These are phyloP conservation scores for Pichia sp. DNA, from an alignment of 1,139 yeast species.

Conservation along the genomic window DNA sequence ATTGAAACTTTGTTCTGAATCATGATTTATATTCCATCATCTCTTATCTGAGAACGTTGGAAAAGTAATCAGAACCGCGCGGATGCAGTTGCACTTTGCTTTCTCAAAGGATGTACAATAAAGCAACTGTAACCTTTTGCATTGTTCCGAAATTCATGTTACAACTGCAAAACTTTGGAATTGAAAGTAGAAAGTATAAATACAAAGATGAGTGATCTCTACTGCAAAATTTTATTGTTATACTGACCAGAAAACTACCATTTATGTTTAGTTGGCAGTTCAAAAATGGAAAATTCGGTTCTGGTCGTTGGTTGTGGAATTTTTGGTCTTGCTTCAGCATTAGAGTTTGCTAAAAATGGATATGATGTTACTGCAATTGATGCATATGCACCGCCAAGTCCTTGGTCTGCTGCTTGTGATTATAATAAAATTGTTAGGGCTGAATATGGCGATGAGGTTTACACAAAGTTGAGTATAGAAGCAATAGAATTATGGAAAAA, in stretches of 20 bases:
- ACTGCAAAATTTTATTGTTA: too few relatives aligned
- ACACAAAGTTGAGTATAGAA: conserved; percentile 34
- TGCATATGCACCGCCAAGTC: conserved; percentile 37
- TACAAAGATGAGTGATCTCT: too few relatives aligned
- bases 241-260: too few relatives aligned
- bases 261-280: too few relatives aligned
- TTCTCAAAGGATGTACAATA: too few relatives aligned
- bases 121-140: too few relatives aligned
- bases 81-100: conserved; percentile 3
- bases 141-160: too few relatives aligned
- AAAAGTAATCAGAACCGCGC: conserved; percentile 8
- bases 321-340: conserved; percentile 33
- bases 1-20: too few relatives aligned
- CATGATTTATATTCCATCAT: too few relatives aligned
- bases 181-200: too few relatives aligned
- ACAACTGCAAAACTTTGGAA: too few relatives aligned
- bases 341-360: conserved; percentile 28
- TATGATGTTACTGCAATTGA: conserved; percentile 33
- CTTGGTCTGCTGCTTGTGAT: conserved; percentile 41
- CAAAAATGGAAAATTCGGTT: conserved; percentile 14
- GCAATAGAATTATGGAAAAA: conserved; percentile 34
- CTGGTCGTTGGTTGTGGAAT: conserved; percentile 29
- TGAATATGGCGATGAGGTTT: conserved; percentile 26
- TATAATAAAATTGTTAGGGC: conserved; percentile 36
- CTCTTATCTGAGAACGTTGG: too few relatives aligned